These are phyloP conservation scores for Trametes cinnabarina DNA, from an alignment of 768 basidiomycete species.

Conservation along the genomic window DNA sequence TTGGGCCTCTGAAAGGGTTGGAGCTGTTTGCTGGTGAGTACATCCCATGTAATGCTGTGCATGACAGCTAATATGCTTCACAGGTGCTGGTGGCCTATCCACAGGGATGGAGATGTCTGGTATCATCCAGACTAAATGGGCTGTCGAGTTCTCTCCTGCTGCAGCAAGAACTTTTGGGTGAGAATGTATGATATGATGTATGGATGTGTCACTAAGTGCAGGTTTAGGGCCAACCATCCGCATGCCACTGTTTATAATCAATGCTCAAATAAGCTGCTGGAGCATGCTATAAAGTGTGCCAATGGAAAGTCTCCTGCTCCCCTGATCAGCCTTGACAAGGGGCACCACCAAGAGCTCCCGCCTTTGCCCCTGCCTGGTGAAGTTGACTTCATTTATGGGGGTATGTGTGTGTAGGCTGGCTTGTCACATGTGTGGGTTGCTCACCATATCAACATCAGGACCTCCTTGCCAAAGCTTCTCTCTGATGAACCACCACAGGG, in stretches of 20 bases:
- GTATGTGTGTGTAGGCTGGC: conserved; percentile 36
- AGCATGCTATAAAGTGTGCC: conserved; percentile 51
- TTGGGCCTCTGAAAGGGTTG: conserved; percentile 52
- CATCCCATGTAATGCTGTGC: background rate
- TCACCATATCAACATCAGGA: conserved; percentile 38
- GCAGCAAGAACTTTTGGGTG: conserved; percentile 67
- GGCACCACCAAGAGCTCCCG: conserved; percentile 31
- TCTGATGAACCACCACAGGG: conserved; percentile 59
- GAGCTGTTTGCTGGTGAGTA: conserved; percentile 66
- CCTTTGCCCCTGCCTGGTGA: conserved; percentile 57
- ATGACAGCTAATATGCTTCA: background rate
- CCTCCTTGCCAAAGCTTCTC: conserved; percentile 79
- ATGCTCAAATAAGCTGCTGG: conserved; percentile 57
- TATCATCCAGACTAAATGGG: conserved; percentile 64
- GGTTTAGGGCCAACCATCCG: conserved; percentile 58
- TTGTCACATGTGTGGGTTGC: background rate
- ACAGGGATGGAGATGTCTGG: conserved; percentile 62
- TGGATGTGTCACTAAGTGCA: background rate
- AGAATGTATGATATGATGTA: conserved; percentile 17
- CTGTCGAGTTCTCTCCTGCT: conserved; percentile 61
- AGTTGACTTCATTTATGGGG: conserved; percentile 73
- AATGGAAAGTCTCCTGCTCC: conserved; percentile 41
- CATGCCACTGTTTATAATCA: conserved; percentile 60
- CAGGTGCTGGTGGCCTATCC: conserved; percentile 76
- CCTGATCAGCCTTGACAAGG: conserved; percentile 39